phyloP scores from a whole-genome alignment of 805 yeast genomes.

The Saccharomycopsis fermentans region DNA sequence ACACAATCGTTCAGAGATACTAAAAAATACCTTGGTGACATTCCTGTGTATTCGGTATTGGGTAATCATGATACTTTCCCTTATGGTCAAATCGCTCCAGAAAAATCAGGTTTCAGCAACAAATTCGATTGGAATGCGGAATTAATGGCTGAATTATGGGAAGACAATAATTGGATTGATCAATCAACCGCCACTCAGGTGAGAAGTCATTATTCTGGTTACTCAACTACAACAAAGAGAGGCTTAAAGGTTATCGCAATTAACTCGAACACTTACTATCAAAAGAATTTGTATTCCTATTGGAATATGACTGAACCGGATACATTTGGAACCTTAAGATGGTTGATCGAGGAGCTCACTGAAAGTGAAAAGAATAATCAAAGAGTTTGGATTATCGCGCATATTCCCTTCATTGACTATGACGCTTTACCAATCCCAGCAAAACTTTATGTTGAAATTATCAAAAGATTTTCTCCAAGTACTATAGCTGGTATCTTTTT shows the following conservation, averaged over 20 bases:
- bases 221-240: constrained; percentile 38
- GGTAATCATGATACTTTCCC: constrained; percentile 73
- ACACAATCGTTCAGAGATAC: constrained; percentile 39
- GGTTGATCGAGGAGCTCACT: constrained; percentile 50
- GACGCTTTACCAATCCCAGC: constrained; percentile 57
- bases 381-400: constrained; percentile 67
- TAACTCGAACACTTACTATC: constrained; percentile 61
- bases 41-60: constrained; percentile 51
- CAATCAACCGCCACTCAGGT: constrained; percentile 26
- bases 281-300: constrained; percentile 48
- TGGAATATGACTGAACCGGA: constrained; percentile 45
- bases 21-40: constrained; percentile 37
- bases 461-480: constrained; percentile 58
- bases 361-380: constrained; percentile 47
- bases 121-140: constrained; percentile 35
- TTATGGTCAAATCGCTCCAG: constrained; percentile 57
- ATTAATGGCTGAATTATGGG: constrained; percentile 39
- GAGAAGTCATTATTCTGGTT: constrained; percentile 50
- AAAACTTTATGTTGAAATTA: constrained; percentile 42
- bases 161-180: constrained; percentile 37
- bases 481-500: constrained; percentile 60
- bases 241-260: constrained; percentile 53
- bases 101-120: constrained; percentile 33
- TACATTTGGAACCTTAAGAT: constrained; percentile 52
- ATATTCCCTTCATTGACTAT: constrained; percentile 46